phyloP scores from a whole-genome alignment of 805 yeast genomes.

The Wickerhamiella cacticola region DNA sequence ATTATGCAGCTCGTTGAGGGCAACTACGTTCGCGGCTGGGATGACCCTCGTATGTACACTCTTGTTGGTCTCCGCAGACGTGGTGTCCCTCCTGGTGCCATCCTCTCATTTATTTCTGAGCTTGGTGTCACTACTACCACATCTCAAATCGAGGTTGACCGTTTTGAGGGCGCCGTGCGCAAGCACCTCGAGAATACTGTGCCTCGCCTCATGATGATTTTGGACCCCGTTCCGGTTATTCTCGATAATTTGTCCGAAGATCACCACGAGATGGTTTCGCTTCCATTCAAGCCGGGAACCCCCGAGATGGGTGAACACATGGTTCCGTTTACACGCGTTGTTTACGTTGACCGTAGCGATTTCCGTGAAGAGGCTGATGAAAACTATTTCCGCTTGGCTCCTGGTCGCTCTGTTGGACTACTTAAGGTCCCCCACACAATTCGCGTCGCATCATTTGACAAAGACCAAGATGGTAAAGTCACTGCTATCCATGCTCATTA shows the following conservation, averaged over 20 bases:
- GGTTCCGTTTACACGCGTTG: constrained; percentile 62
- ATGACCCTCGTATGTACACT: constrained; percentile 93
- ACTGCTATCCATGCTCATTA: constrained; percentile 66
- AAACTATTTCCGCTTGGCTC: constrained; percentile 88
- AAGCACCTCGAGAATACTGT: constrained; percentile 77
- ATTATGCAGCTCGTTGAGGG: constrained; percentile 84
- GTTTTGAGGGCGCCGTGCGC: constrained; percentile 86
- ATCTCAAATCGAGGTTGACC: constrained; percentile 75
- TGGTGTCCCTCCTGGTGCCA: constrained; percentile 98
- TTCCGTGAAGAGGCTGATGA: constrained; percentile 48
- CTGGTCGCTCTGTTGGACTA: constrained; percentile 88
- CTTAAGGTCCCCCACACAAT: constrained; percentile 81
- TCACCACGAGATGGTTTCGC: constrained; percentile 52
- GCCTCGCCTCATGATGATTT: constrained; percentile 88
- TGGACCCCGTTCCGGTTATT: constrained; percentile 73
- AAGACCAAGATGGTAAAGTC: constrained; percentile 51
- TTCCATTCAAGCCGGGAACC: constrained; percentile 85
- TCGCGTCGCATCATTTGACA: constrained; percentile 55
- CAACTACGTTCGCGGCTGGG: constrained; percentile 85
- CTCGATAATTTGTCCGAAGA: constrained; percentile 72
- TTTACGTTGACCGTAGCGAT: constrained; percentile 83
- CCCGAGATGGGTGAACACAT: constrained; percentile 62
- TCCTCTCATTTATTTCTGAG: constrained; percentile 81
- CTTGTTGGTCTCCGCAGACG: constrained; percentile 90
- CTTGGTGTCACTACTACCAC: constrained; percentile 93